Conservation (phyloP, 1,284 basidiomycete genomes). For the Cryptococcus hybrid region DNA sequence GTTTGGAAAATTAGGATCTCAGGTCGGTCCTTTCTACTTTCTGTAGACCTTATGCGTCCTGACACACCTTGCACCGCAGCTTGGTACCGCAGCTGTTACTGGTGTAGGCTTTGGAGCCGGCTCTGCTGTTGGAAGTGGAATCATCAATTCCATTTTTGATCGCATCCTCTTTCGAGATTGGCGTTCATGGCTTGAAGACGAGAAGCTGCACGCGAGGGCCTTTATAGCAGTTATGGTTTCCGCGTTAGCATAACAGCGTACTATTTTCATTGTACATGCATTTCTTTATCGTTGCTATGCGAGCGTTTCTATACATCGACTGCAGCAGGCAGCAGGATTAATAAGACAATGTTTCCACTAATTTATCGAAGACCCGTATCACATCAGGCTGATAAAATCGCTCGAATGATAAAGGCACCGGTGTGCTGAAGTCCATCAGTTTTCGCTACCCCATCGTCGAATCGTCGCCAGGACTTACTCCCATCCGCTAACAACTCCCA, state of each 20-base stretch:
- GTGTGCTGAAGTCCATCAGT: constrained; percentile 58
- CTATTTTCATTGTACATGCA: too few relatives aligned
- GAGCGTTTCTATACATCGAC: too few relatives aligned
- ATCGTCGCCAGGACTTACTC: constrained; percentile 63
- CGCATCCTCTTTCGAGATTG: neutral
- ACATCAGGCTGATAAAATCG: constrained; percentile 88
- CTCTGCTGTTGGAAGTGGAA: constrained; percentile 19
- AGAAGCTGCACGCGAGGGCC: too few relatives aligned
- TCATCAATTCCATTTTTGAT: constrained; percentile 4
- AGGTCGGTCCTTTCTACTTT: constrained; percentile 23
- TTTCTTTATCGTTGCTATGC: too few relatives aligned
- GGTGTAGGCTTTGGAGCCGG: constrained; percentile 38
- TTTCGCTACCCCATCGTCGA: neutral
- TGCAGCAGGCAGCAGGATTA: constrained; percentile 37
- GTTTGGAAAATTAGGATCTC: constrained; percentile 38
- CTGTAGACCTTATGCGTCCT: neutral
- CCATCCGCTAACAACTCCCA: constrained; percentile 84
- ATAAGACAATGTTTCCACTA: constrained; percentile 78
- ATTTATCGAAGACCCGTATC: constrained; percentile 74
- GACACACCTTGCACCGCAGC: constrained; percentile 11
- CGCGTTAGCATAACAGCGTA: too few relatives aligned
- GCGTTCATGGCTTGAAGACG: too few relatives aligned
- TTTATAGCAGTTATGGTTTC: too few relatives aligned
- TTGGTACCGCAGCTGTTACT: constrained; percentile 32
- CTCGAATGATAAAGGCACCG: constrained; percentile 78